phyloP scores from a whole-genome alignment of 169 alveolate genomes.

The Eimeria maxima region DNA sequence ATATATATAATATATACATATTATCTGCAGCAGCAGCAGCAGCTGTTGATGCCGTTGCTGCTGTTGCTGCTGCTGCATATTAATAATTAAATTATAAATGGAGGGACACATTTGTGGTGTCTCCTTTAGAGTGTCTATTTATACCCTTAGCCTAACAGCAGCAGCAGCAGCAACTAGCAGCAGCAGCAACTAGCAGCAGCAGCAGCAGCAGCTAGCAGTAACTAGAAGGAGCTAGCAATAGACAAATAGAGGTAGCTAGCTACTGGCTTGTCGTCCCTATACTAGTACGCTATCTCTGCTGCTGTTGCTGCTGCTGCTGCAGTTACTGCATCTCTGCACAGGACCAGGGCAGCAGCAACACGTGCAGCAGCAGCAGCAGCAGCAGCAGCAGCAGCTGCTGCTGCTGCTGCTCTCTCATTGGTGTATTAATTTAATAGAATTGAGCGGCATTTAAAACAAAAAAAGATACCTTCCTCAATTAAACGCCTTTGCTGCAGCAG shows the following conservation, averaged over 20 bases:
- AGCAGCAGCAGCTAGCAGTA: not conserved
- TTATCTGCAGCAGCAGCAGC: not conserved
- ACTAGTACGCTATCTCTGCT: too few species aligned
- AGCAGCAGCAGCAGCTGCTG: not conserved
- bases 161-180: conserved; percentile 35
- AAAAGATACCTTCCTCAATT: not conserved
- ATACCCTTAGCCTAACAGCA: not conserved
- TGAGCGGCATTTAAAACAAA: not conserved
- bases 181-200: conserved; percentile 35
- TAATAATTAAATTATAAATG: not conserved
- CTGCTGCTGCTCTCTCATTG: too few species aligned
- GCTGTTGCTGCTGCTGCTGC: too few species aligned
- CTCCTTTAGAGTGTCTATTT: not conserved
- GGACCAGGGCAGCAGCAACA: not conserved
- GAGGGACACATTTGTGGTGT: not conserved
- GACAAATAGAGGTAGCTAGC: too few species aligned
- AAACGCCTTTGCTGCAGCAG: not conserved
- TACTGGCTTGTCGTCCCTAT: too few species aligned
- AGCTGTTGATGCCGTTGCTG: conserved; percentile 9
- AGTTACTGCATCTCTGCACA: too few species aligned
- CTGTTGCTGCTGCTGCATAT: too few species aligned
- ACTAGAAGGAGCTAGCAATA: too few species aligned
- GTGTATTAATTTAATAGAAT: not conserved
- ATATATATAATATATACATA: too few species aligned
- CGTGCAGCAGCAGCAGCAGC: conserved; percentile 37